Conservation (phyloP, 1,284 basidiomycete genomes). For the Austroboletus novae-zelandiae region DNA sequence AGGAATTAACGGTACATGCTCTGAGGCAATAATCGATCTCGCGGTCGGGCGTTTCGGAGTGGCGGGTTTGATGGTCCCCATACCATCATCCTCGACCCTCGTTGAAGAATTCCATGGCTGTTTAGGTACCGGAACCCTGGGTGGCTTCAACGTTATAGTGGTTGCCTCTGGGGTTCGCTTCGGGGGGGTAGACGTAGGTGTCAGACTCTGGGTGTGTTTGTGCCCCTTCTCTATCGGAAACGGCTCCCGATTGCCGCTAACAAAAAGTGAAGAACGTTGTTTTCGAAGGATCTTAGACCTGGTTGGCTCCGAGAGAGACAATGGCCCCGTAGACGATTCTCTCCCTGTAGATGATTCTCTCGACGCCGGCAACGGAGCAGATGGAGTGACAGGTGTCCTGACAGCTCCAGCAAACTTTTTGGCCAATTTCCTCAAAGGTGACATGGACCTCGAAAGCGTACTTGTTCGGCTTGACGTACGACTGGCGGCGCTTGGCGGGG, state of each 20-base stretch:
- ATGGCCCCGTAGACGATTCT: conserved; percentile 23
- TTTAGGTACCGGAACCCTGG: conserved; percentile 29
- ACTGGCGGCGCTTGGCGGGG: conserved; percentile 49
- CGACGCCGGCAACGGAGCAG: conserved; percentile 34
- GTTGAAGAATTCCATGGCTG: conserved; percentile 80
- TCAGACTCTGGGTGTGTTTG: conserved; percentile 67
- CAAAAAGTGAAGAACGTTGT: conserved; percentile 61
- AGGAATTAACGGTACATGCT: conserved; percentile 49
- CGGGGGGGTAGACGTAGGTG: conserved; percentile 61
- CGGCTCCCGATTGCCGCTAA: conserved; percentile 35
- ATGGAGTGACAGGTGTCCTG: conserved; percentile 48
- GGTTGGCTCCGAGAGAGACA: conserved; percentile 55
- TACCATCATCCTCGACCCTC: conserved; percentile 54
- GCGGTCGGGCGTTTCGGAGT: conserved; percentile 50
- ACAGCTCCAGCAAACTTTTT: conserved; percentile 56
- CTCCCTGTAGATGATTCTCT: conserved; percentile 23
- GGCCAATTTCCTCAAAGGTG: conserved; percentile 74
- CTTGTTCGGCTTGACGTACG: conserved; percentile 49
- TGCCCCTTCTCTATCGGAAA: conserved; percentile 54
- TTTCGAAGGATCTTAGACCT: conserved; percentile 40
- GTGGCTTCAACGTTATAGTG: conserved; percentile 44
- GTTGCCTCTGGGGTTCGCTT: conserved; percentile 36
- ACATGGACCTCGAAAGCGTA: conserved; percentile 68
- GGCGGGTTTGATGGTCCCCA: conserved; percentile 46
- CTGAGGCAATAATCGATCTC: conserved; percentile 38